Conservation (phyloP, 1,284 basidiomycete species). For the Ustilago loliicola region DNA sequence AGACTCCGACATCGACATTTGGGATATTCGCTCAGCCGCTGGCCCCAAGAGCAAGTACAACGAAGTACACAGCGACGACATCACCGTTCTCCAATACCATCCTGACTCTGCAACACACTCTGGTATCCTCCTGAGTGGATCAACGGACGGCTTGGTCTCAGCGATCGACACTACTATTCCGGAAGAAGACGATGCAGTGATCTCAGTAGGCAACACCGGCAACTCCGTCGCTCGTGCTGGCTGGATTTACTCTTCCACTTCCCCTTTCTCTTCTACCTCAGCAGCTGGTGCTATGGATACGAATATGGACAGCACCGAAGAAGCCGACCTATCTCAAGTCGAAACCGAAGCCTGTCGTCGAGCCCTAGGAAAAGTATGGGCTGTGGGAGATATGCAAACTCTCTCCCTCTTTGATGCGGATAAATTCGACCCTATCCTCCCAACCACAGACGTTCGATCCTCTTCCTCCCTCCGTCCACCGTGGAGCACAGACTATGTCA, state of each 20-base stretch:
- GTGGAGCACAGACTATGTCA: constrained; percentile 66
- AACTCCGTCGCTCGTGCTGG: constrained; percentile 63
- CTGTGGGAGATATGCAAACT: constrained; percentile 69
- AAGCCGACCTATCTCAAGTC: constrained; percentile 34
- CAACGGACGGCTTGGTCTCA: constrained; percentile 65
- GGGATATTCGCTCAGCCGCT: constrained; percentile 53
- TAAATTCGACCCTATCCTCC: constrained; percentile 58
- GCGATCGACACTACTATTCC: constrained; percentile 58
- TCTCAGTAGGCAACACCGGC: constrained; percentile 65
- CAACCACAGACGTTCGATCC: constrained; percentile 50
- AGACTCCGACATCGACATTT: constrained; percentile 65
- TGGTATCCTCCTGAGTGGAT: constrained; percentile 60
- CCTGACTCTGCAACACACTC: constrained; percentile 38
- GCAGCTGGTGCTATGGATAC: constrained; percentile 29
- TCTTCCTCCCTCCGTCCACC: constrained; percentile 55
- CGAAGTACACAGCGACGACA: constrained; percentile 68
- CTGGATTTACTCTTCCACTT: constrained; percentile 46
- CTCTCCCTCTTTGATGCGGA: constrained; percentile 65
- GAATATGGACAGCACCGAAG: constrained; percentile 29
- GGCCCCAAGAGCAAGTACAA: constrained; percentile 59
- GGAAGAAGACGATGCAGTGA: constrained; percentile 68
- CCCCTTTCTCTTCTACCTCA: neutral
- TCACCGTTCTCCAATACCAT: constrained; percentile 63
- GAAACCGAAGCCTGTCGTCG: constrained; percentile 44
- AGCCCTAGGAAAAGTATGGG: constrained; percentile 61